Conservation (phyloP, 352 stramenopile species). For the Phytophthora cryptogea region DNA sequence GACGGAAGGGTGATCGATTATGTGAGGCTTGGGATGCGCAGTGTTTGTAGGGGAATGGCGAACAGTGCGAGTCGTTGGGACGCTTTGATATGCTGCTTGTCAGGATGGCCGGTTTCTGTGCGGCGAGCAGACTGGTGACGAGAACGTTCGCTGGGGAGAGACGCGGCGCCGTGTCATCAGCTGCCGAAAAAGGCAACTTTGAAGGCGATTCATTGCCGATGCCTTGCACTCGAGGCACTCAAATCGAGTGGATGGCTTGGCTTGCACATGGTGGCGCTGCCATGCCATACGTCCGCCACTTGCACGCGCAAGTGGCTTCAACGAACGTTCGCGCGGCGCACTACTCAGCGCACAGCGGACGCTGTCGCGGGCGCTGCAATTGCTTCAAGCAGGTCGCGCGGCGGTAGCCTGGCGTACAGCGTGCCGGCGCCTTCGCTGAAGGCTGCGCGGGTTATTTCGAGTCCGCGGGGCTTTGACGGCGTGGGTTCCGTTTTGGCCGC, state of each 20-base stretch:
- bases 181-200: constrained; percentile 17
- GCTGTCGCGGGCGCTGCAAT: not conserved
- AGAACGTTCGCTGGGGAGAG: constrained; percentile 13
- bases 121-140: constrained; percentile 3
- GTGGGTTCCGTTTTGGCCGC: not conserved
- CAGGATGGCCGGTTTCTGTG: not conserved
- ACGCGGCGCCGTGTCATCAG: constrained; percentile 12
- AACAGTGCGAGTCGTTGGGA: too few relatives aligned
- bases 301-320: constrained; percentile 9
- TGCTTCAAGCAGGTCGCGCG: not conserved
- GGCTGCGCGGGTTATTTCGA: constrained; percentile 16
- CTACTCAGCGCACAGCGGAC: not conserved
- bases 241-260: not conserved
- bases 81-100: not conserved
- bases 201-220: not conserved
- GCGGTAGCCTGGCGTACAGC: constrained; percentile 10
- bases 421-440: constrained; percentile 26
- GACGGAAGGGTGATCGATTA: not conserved
- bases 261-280: not conserved
- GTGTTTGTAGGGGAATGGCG: not conserved
- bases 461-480: not conserved
- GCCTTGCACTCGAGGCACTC: not conserved
- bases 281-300: not conserved
- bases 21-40: not conserved
- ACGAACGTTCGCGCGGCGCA: constrained; percentile 8